Evolutionary conservation across 202 grass and related monocot genomes (phyloP).

Genomic region (Digitaria exilis): DNA sequence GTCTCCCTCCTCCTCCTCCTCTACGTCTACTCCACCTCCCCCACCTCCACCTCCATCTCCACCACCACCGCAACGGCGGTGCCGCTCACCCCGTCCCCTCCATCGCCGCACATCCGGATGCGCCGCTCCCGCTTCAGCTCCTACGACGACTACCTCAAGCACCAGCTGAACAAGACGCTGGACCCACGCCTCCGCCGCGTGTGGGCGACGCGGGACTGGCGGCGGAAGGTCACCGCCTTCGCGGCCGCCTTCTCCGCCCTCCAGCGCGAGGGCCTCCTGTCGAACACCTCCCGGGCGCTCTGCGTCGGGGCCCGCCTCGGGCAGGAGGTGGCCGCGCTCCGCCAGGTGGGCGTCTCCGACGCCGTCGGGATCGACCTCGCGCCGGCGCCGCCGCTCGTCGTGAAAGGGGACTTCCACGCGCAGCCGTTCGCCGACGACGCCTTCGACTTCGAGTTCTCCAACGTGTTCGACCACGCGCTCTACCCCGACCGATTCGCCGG

Average conservation of each 20-base stretch:
- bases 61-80: background rate
- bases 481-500: constrained; percentile 72
- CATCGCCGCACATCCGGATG: constrained; percentile 51
- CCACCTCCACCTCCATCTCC: background rate
- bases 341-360: constrained; percentile 50
- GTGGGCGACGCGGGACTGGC: constrained; percentile 95
- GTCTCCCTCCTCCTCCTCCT: constrained; percentile 37
- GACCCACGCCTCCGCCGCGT: constrained; percentile 78
- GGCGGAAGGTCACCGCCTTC: constrained; percentile 76
- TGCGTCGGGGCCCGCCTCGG: constrained; percentile 85
- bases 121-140: constrained; percentile 53
- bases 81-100: constrained; percentile 9
- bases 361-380: constrained; percentile 84
- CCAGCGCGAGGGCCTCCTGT: constrained; percentile 44
- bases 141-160: constrained; percentile 89
- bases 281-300: constrained; percentile 68
- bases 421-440: constrained; percentile 63
- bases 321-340: constrained; percentile 87
- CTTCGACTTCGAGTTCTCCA: constrained; percentile 99
- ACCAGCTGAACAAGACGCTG: constrained; percentile 97
- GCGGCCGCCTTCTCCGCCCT: constrained; percentile 51
- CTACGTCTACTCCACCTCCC: constrained; percentile 40
- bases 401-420: constrained; percentile 72
- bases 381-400: constrained; percentile 72
- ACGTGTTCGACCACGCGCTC: constrained; percentile 93